phyloP scores from a whole-genome alignment of 2,329 filamentous ascomycete genomes.

The Penicillium freii region DNA sequence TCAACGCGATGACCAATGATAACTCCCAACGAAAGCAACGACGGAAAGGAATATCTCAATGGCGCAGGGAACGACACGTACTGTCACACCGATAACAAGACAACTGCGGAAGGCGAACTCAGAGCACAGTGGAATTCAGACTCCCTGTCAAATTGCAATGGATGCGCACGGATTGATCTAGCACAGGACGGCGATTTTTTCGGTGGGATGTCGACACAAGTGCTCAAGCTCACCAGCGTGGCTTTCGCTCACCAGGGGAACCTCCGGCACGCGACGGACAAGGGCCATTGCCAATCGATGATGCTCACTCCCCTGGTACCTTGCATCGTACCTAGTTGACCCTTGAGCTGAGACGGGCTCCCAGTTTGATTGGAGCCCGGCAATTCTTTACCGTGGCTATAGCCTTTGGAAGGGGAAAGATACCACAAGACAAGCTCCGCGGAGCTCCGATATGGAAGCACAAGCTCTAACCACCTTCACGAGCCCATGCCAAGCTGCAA shows the following conservation, averaged over 20 bases:
- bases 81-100: background rate
- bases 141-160: background rate
- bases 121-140: too few species aligned
- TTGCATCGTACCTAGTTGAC: background rate
- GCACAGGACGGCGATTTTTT: too few species aligned
- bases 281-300: background rate
- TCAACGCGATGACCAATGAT: too few species aligned
- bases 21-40: background rate
- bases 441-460: background rate
- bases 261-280: conserved; percentile 4
- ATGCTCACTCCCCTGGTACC: background rate
- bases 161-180: background rate
- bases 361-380: background rate
- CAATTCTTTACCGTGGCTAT: background rate
- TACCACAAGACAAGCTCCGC: background rate
- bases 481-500: background rate
- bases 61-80: background rate
- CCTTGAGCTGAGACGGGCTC: background rate
- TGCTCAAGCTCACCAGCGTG: background rate
- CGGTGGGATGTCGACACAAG: background rate
- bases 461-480: too few species aligned
- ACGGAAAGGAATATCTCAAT: background rate
- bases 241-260: background rate
- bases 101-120: fast-evolving
- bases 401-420: background rate